Conservation (phyloP, 1,139 yeast species). For the Yamadazyma spencermartinsiae region DNA sequence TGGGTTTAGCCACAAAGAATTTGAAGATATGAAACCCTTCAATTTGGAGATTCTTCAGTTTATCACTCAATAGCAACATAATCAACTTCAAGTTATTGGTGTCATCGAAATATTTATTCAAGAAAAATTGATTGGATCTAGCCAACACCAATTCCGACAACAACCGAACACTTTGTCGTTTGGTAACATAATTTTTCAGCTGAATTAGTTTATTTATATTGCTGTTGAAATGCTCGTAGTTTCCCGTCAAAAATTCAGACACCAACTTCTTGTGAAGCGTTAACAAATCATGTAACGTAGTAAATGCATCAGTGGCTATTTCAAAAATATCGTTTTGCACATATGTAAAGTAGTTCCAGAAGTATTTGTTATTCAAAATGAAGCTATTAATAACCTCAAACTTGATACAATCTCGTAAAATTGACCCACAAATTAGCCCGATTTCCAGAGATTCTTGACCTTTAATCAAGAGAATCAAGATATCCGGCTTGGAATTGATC, state of each 20-base stretch:
- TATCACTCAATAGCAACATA: constrained; percentile 85
- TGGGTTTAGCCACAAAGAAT: constrained; percentile 92
- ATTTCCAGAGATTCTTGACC: constrained; percentile 74
- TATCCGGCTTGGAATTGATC: constrained; percentile 58
- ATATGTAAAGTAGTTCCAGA: constrained; percentile 85
- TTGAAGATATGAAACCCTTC: constrained; percentile 95
- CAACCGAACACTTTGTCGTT: constrained; percentile 83
- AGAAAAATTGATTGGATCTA: constrained; percentile 68
- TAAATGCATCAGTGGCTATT: constrained; percentile 86
- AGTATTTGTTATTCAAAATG: constrained; percentile 51
- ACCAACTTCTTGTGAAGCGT: constrained; percentile 69
- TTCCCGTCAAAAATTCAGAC: constrained; percentile 62
- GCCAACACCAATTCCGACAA: constrained; percentile 75
- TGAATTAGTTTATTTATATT: constrained; percentile 69
- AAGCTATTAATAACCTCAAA: constrained; percentile 68
- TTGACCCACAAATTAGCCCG: constrained; percentile 74
- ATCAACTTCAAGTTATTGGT: constrained; percentile 80
- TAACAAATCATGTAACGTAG: constrained; percentile 69
- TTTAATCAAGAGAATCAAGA: constrained; percentile 59
- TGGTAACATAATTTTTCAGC: constrained; percentile 83
- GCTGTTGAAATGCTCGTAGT: constrained; percentile 56
- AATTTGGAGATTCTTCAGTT: constrained; percentile 81
- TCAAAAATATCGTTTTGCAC: constrained; percentile 80
- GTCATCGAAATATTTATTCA: constrained; percentile 77
- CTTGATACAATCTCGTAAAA: constrained; percentile 82